Evolutionary conservation across 805 yeast genomes (phyloP).

Genomic region (Phaffomyces antillensis): DNA sequence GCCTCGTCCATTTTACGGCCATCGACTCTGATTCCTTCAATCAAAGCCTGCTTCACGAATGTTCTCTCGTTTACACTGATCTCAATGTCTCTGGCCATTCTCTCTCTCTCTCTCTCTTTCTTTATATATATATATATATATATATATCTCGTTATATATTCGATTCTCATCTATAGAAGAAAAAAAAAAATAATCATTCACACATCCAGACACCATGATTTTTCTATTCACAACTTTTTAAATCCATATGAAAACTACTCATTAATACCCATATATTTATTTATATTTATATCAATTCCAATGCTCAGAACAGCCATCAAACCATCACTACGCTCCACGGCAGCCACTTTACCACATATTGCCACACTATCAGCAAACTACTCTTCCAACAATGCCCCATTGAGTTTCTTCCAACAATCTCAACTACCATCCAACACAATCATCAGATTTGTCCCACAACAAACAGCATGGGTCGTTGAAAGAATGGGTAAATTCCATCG

Average conservation of each 20-base stretch:
- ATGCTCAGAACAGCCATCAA: neutral
- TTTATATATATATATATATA: neutral
- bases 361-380: neutral
- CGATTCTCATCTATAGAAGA: neutral
- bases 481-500: constrained; percentile 80
- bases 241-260: too few species aligned
- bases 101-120: neutral
- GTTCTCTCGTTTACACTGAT: constrained; percentile 56
- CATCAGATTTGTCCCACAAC: constrained; percentile 79
- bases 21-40: constrained; percentile 57
- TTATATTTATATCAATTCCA: neutral
- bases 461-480: constrained; percentile 86
- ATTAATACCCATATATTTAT: too few species aligned
- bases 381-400: constrained; percentile 9
- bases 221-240: neutral
- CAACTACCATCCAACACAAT: constrained; percentile 70
- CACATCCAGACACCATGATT: constrained; percentile 4
- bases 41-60: constrained; percentile 58
- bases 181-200: constrained; percentile 1
- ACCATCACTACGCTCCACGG: neutral
- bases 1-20: constrained; percentile 59
- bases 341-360: neutral
- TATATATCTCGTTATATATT: too few species aligned
- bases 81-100: constrained; percentile 59
- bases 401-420: constrained; percentile 55